Conservation (phyloP, 2,329 filamentous ascomycete species). For the Stemphylium lycopersici region DNA sequence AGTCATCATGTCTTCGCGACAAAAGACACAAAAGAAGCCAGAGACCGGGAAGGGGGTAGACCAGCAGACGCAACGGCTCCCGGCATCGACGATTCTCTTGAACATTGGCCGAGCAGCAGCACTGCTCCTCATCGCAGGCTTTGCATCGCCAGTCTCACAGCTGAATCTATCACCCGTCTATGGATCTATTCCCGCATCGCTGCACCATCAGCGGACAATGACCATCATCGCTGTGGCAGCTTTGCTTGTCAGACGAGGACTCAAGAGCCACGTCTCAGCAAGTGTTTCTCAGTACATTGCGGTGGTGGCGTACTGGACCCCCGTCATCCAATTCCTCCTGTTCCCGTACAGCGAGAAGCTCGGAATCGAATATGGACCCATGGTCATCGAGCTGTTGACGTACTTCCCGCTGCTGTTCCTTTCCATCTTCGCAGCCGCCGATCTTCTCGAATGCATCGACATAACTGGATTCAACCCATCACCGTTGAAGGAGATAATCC, state of each 20-base stretch:
- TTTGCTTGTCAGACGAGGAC: constrained; percentile 69
- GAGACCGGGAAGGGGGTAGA: constrained; percentile 37
- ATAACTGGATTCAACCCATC: constrained; percentile 61
- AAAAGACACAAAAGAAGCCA: constrained; percentile 45
- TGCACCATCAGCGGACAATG: constrained; percentile 72
- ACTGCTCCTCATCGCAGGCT: constrained; percentile 64
- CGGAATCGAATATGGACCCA: constrained; percentile 73
- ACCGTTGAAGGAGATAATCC: constrained; percentile 66
- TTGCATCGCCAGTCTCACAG: constrained; percentile 73
- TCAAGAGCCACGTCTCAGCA: constrained; percentile 59
- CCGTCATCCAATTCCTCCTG: constrained; percentile 73
- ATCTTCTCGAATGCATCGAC: constrained; percentile 67
- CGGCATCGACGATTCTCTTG: constrained; percentile 33
- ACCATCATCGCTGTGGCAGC: constrained; percentile 72
- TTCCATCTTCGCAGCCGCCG: constrained; percentile 47
- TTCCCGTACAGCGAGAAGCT: constrained; percentile 69
- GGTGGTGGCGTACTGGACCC: constrained; percentile 76
- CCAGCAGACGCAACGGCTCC: constrained; percentile 29
- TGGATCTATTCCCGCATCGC: constrained; percentile 77
- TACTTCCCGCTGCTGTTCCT: constrained; percentile 61
- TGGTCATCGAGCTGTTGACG: constrained; percentile 75
- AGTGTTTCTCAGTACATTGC: constrained; percentile 64
- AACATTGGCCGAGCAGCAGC: constrained; percentile 43
- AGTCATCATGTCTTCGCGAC: constrained; percentile 39
- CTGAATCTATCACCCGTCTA: constrained; percentile 85